Conservation (phyloP, 176 grass and related monocot species). For the Poa annua region DNA sequence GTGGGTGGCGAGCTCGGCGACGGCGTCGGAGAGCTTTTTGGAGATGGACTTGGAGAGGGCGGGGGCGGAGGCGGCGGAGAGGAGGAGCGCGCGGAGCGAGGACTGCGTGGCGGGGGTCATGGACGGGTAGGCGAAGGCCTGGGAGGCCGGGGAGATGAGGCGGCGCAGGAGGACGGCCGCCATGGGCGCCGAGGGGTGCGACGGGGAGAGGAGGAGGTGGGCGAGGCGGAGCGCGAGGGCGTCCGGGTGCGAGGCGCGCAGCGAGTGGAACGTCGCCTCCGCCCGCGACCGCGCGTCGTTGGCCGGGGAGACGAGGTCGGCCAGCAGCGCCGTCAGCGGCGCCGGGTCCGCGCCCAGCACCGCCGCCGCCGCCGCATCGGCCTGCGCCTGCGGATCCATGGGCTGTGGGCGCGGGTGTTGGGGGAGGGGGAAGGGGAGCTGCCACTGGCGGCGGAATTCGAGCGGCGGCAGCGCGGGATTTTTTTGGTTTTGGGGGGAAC, state of each 20-base stretch:
- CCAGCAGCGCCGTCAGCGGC: constrained; percentile 60
- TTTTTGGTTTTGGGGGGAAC: constrained; percentile 42
- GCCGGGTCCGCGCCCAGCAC: constrained; percentile 72
- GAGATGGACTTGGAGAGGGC: constrained; percentile 61
- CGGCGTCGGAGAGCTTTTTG: constrained; percentile 85
- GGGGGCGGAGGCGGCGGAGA: constrained; percentile 54
- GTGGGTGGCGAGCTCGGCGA: constrained; percentile 74
- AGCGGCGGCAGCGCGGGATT: constrained; percentile 44
- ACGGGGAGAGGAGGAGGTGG: constrained; percentile 69
- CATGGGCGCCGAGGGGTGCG: constrained; percentile 56
- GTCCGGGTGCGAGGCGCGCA: constrained; percentile 63
- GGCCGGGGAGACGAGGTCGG: constrained; percentile 73
- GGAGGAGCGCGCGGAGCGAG: constrained; percentile 75
- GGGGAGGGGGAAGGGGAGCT: neutral
- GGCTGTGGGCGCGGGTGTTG: neutral
- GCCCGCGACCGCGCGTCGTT: constrained; percentile 82
- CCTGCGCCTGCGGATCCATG: constrained; percentile 50
- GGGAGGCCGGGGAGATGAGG: constrained; percentile 51
- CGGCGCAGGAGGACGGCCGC: constrained; percentile 62
- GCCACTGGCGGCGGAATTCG: constrained; percentile 13
- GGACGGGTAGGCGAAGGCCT: constrained; percentile 57
- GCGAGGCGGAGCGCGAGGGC: constrained; percentile 70
- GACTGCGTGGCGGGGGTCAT: constrained; percentile 62
- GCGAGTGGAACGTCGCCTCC: constrained; percentile 72
- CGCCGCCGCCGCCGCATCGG: constrained; percentile 43